Base-by-base conservation (phyloP, 1,139 yeast species). In the Yamadazyma triangularis region DNA sequence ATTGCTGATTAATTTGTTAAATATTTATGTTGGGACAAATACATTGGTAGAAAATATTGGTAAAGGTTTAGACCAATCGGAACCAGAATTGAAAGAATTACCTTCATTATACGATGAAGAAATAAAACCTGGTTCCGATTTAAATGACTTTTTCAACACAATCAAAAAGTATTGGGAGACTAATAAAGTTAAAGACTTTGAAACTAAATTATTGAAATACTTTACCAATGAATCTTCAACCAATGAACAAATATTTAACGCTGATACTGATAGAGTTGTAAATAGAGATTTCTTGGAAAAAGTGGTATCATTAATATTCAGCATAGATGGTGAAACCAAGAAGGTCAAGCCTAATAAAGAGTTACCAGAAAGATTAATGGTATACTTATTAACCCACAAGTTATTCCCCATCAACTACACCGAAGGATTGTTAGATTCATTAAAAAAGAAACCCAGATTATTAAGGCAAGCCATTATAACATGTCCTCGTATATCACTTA, bases 311-410 rank as follows among this genome's bases (percentile, higher is more conserved):
- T 49, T 75, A 32, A 60, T 80, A 8, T 64, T 77, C 31, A 18
- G 18, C 24, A 21, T 36, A 48, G 4, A 38, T 38, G 23, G 36
- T 45, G n/a, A 46, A 41, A 2, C 40, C 38, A 7, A 35, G 38
- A n/a, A n/a, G n/a, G n/a, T n/a, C n/a, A n/a, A 47, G 55, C 7
- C 38, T 36, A 20, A 46, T 59, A 30, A 38, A 36, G 8, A 38
- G 50, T 25, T 39, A 41, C 9, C 49, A 44, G 13, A 64, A 63
- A 33, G 7, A 10, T 68, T 88, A 2, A 56, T 86, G 33, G 73
- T 83, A 4, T 89, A 86, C 51, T 64, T 88, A 25, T 65, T 89
- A 39, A 85, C 95, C 2, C 95, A 87, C 58, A 96, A 96, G 15
- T 60, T 86, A 21, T 87, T 82, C 56, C 96, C 96, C 8, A 58